Base-by-base conservation (phyloP, 1,284 basidiomycete genomes). In the Ganoderma resinaceum region DNA sequence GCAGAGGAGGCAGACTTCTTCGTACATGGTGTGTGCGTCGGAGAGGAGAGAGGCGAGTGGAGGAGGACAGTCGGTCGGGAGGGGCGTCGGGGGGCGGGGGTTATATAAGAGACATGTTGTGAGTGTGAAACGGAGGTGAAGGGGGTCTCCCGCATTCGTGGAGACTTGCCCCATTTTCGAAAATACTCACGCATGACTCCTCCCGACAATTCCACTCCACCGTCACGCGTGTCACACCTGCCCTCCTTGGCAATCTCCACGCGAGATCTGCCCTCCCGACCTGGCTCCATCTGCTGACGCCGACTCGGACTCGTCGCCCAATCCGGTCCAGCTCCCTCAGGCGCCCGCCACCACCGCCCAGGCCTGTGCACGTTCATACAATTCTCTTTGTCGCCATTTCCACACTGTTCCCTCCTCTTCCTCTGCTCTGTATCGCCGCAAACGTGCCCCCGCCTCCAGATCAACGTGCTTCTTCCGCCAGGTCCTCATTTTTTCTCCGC, bases 1-100 rank as follows among this genome's bases (percentile, higher is more conserved):
- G 76, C 91, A 93, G 65, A 86, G 82, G 67, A 93, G 84, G 77
- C 91, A 93, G 75, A 89, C 84, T 82, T 93, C 91, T 84, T 91
- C 88, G 79, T 91, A 92, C 91, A 93, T 93, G 76, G 23, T n/a
- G 46, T 23, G 46, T 35, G 55, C 49, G 40, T 38, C 12, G 62
- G 58, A 42, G 29, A 37, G 68, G 46, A 29, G 18, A 42, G 63
- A 52, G 49, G 66, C 46, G 55, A 52, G 37, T 35, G 37, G 18
- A 37, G 55, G 57, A 43, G 40, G 65, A 64, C 42, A 61, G 62
- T 63, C 64, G 62, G 62, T 63, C 64, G 53, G 43, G 61, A 35
- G 61, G 62, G 37, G 64, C 37, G 69, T 35, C 65, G 65, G 43
- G 61, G 31, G 70, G 66, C 67, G 70, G 70, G 67, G 67, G 65